These are phyloP conservation scores for Eimeria sp. DNA, from an alignment of 169 alveolate species.

Conservation along the genomic window DNA sequence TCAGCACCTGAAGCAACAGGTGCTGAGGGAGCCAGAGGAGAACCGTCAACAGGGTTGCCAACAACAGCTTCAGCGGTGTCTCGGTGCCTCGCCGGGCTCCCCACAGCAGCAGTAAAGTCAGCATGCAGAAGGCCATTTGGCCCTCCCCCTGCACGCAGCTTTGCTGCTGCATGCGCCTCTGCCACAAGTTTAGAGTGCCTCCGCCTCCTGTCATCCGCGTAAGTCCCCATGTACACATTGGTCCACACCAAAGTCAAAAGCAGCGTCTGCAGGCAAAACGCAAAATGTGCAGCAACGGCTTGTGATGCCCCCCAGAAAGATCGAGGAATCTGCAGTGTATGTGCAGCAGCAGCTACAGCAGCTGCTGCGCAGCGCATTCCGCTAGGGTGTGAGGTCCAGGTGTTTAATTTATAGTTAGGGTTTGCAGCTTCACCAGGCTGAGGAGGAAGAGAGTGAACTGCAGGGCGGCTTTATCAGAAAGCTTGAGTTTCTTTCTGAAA, in stretches of 20 bases:
- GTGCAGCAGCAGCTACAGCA: not conserved
- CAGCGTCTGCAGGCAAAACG: conserved; percentile 12
- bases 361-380: not conserved
- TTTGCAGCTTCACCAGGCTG: not conserved
- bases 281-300: not conserved
- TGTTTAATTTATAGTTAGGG: too few species aligned
- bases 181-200: not conserved
- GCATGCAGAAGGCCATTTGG: not conserved
- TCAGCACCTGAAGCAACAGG: conserved; percentile 1
- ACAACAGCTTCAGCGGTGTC: not conserved
- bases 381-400: not conserved
- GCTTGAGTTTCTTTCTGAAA: not conserved
- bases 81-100: not conserved
- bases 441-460: conserved; percentile 13
- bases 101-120: not conserved
- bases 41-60: not conserved
- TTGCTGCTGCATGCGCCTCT: conserved; percentile 32
- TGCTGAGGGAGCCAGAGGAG: not conserved
- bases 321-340: too few species aligned
- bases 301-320: too few species aligned
- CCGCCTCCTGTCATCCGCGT: not conserved
- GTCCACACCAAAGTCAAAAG: conserved; percentile 15
- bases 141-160: not conserved
- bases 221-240: not conserved
- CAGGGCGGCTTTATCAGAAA: not conserved